These are phyloP conservation scores for Verticillium klebahnii DNA, from an alignment of 2,329 filamentous ascomycete genomes.

Conservation along the genomic window DNA sequence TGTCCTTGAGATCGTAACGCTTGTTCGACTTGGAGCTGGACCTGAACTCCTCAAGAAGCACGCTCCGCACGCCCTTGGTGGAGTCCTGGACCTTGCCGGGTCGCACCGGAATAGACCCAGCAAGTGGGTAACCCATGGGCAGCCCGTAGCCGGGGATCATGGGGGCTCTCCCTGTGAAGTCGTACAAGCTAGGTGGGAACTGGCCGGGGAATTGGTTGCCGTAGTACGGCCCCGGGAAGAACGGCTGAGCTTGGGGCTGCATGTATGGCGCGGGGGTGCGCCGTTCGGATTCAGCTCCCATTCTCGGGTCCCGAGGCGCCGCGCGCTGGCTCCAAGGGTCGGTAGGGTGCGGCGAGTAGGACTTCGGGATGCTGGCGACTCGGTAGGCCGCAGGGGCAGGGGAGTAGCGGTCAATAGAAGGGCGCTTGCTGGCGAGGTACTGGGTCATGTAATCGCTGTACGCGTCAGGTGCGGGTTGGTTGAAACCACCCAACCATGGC, in stretches of 20 bases:
- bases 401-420: slow-evolving; percentile 34
- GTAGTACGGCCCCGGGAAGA: neutral
- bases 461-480: slow-evolving; percentile 24
- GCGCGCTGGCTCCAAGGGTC: slow-evolving; percentile 26
- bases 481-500: slow-evolving; percentile 35
- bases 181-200: slow-evolving; percentile 12
- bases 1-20: slow-evolving; percentile 81
- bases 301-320: slow-evolving; percentile 24
- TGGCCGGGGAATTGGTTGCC: neutral
- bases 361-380: slow-evolving; percentile 22
- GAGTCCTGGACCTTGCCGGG: slow-evolving; percentile 52
- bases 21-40: slow-evolving; percentile 65
- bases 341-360: slow-evolving; percentile 15
- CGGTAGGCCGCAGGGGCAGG: slow-evolving; percentile 26
- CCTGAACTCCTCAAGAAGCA: slow-evolving; percentile 75
- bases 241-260: neutral
- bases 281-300: slow-evolving; percentile 12
- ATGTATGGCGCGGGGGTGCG: neutral
- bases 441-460: slow-evolving; percentile 23
- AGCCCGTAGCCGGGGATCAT: slow-evolving; percentile 23
- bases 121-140: slow-evolving; percentile 16
- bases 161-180: neutral
- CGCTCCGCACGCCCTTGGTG: slow-evolving; percentile 61
- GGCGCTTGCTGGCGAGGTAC: slow-evolving; percentile 21
- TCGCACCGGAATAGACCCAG: slow-evolving; percentile 23